A percentile compares a stretch with the other conserved stretches of the same genome.
These are phyloP conservation scores for Fusarium mundagurra DNA, from an alignment of 2,329 filamentous ascomycete genomes.

Conservation along the genomic window DNA sequence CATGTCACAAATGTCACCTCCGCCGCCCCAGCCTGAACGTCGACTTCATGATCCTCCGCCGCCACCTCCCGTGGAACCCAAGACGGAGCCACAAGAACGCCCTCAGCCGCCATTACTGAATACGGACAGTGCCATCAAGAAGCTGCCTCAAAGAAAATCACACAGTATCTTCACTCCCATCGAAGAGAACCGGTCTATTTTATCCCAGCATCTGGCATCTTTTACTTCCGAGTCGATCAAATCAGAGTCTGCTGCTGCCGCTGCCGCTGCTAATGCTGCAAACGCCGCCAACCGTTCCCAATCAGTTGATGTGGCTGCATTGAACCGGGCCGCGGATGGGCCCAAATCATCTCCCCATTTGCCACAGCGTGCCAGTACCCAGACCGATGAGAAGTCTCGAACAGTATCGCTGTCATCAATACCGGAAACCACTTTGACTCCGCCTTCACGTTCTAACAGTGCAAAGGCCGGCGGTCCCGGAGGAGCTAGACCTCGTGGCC, in stretches of 20 bases:
- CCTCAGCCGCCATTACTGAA: conserved; percentile 59
- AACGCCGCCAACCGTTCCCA: conserved; percentile 62
- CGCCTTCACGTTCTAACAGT: conserved; percentile 83
- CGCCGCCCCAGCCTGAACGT: conserved; percentile 59
- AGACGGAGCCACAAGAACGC: conserved; percentile 59
- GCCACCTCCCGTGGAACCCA: conserved; percentile 61
- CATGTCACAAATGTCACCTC: conserved; percentile 61
- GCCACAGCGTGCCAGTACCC: conserved; percentile 60
- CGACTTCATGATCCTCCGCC: conserved; percentile 62
- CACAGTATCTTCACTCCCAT: conserved; percentile 98
- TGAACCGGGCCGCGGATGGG: conserved; percentile 59
- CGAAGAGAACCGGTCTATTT: conserved; percentile 87
- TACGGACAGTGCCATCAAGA: conserved; percentile 64
- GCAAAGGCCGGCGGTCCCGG: conserved; percentile 65
- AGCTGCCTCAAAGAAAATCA: conserved; percentile 78
- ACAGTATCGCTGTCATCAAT: conserved; percentile 68
- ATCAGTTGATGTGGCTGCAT: conserved; percentile 70
- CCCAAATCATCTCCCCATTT: conserved; percentile 68
- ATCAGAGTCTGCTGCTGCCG: conserved; percentile 48
- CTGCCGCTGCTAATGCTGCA: conserved; percentile 39
- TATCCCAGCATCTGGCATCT: conserved; percentile 82
- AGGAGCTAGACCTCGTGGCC: conserved; percentile 77
- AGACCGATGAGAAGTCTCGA: conserved; percentile 57
- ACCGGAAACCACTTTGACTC: conserved; percentile 71
- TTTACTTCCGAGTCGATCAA: conserved; percentile 65